Evolutionary conservation across 2,329 filamentous ascomycete genomes (phyloP).

Genomic region (Claviceps maximensis): DNA sequence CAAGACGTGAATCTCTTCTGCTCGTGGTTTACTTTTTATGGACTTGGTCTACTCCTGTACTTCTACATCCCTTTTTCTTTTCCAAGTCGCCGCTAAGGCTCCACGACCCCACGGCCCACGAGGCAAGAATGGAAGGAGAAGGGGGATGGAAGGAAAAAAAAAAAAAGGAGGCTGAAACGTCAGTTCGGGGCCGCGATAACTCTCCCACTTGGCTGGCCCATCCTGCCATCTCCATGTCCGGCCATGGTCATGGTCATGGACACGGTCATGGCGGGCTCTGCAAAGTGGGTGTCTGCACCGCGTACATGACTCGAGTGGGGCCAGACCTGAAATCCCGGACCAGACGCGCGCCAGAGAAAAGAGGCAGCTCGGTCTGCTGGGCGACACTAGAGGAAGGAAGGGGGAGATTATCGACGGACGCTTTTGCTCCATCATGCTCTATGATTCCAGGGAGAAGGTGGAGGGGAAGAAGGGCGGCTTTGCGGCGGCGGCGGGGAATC

Average conservation of each 20-base stretch:
- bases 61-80: no score
- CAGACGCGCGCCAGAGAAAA: no score
- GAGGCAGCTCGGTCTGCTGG: background rate
- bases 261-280: background rate
- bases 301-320: background rate
- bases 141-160: no score
- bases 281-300: no score
- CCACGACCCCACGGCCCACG: background rate
- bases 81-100: no score
- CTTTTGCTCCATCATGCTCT: background rate
- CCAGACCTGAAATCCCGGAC: background rate
- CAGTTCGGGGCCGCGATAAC: background rate
- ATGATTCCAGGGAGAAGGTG: background rate
- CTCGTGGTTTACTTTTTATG: background rate
- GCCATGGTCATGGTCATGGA: no score
- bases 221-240: no score
- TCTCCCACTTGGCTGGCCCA: background rate
- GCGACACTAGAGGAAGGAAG: background rate
- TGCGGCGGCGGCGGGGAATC: no score
- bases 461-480: no score
- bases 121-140: background rate
- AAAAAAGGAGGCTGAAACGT: no score
- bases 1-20: no score
- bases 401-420: background rate
- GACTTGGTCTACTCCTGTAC: background rate